Evolutionary conservation across 208 protist genomes (phyloP), one percentile per base, ranked within the genome.

Genomic region (Crithidia acanthocephali): DNA sequence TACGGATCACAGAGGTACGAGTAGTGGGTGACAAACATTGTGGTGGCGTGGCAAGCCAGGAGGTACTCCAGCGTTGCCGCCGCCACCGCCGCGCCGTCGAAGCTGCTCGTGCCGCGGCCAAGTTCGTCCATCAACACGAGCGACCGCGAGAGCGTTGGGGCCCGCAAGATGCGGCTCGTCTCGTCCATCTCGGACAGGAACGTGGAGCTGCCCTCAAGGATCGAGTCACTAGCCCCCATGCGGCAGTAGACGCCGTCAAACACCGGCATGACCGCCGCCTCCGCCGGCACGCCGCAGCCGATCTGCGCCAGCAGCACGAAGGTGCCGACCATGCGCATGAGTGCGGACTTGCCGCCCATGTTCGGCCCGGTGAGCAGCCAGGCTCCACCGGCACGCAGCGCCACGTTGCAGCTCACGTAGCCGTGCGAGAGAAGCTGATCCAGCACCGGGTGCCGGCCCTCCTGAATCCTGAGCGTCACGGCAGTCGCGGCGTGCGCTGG

Each of bases 171-270:
- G 9, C 84, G 83, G 32, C 93, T 86, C 4, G 98, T 99, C 80
- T 99, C 98, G 9, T 87, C 62, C 96, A 99, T 99, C 73, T 99
- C 98, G 0, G 95, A 91, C 60, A 99, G 85, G 74, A 99, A 99
- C 5, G 98, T 99, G n/a, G 90, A 98, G 58, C 79, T 66, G 63
- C 96, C 94, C 50, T 98, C 85, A 2, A 92, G 68, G 15, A 99
- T 76, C 28, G 97, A 86, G 77, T 99, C 98, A 44, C 76, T 83
- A 0, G 97, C 92, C 23, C 98, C 98, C 85, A 99, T 98, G 28
- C 98, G 83, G 58, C 87, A 94, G 74, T 97, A 98, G 2, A 99
- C 57, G 0, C 82, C 81, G 40, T 91, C 84, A 33, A 98, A 92
- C 1, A 98, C 67, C 28, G 93, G 90, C 70, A 99, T 80, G 32